Evolutionary conservation across 371 early-diverging fungal genomes (phyloP).

Genomic region (Zychaea mexicana): DNA sequence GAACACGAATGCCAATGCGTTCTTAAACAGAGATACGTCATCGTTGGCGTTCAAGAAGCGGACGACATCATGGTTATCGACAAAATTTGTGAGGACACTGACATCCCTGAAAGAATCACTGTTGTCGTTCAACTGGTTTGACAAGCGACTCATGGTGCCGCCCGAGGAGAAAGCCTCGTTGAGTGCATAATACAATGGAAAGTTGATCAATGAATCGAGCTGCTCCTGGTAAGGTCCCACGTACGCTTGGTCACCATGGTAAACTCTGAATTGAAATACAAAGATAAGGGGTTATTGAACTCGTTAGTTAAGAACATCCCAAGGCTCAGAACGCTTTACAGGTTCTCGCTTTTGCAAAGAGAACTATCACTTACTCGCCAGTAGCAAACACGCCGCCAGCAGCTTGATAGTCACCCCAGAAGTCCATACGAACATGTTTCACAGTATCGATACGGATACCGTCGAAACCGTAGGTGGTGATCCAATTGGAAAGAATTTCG

Average conservation of each 20-base stretch:
- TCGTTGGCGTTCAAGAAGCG: conserved; percentile 32
- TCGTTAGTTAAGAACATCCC: no score
- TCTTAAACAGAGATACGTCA: conserved; percentile 30
- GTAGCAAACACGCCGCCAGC: conserved; percentile 43
- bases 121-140: conserved; percentile 9
- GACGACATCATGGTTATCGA: conserved; percentile 47
- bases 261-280: conserved; percentile 7
- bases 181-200: conserved; percentile 30
- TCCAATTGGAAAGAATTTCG: conserved; percentile 29
- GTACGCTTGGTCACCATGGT: conserved; percentile 22
- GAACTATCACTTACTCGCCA: conserved; percentile 33
- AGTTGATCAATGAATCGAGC: conserved; percentile 25
- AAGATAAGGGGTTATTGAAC: background rate
- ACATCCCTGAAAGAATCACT: conserved; percentile 19
- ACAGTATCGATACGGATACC: conserved; percentile 53
- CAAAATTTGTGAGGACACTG: conserved; percentile 34
- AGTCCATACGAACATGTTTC: conserved; percentile 39
- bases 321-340: no score
- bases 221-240: conserved; percentile 26
- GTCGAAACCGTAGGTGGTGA: conserved; percentile 37
- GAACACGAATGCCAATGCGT: conserved; percentile 36
- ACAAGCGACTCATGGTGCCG: conserved; percentile 23
- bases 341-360: no score
- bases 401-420: conserved; percentile 34
- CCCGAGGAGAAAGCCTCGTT: conserved; percentile 22